phyloP scores from a whole-genome alignment of 2,329 filamentous ascomycete genomes.

The Hymenoscyphus repandus region DNA sequence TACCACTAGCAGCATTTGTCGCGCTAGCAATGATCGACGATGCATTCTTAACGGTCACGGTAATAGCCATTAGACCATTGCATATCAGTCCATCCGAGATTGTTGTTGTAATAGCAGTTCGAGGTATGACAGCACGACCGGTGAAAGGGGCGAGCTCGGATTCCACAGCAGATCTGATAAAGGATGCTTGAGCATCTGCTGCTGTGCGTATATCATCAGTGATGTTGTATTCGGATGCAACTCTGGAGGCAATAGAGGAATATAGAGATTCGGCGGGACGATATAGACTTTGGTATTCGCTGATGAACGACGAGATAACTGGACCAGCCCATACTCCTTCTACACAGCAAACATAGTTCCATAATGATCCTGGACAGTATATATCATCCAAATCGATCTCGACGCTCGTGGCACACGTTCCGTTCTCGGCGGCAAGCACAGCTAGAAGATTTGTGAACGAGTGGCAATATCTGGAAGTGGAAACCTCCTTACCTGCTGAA shows the following conservation, averaged over 20 bases:
- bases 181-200: too few relatives aligned
- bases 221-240: too few relatives aligned
- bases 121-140: not conserved
- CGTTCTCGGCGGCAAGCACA: too few relatives aligned
- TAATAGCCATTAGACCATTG: not conserved
- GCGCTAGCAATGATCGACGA: not conserved
- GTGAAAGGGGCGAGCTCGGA: too few relatives aligned
- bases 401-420: not conserved
- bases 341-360: slow-evolving; percentile 1
- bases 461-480: too few relatives aligned
- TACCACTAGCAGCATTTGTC: not conserved
- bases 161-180: too few relatives aligned
- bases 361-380: not conserved
- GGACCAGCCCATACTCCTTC: not conserved
- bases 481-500: too few relatives aligned
- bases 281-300: not conserved
- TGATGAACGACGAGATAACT: not conserved
- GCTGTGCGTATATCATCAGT: too few relatives aligned
- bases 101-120: not conserved
- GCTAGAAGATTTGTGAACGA: too few relatives aligned
- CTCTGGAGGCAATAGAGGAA: not conserved
- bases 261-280: not conserved
- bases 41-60: not conserved
- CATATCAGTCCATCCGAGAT: not conserved
- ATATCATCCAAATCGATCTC: not conserved